Evolutionary conservation across 1,139 yeast genomes (phyloP), one percentile per base, ranked within the genome.

Genomic region (Zygosaccharomyces pseudobailii): DNA sequence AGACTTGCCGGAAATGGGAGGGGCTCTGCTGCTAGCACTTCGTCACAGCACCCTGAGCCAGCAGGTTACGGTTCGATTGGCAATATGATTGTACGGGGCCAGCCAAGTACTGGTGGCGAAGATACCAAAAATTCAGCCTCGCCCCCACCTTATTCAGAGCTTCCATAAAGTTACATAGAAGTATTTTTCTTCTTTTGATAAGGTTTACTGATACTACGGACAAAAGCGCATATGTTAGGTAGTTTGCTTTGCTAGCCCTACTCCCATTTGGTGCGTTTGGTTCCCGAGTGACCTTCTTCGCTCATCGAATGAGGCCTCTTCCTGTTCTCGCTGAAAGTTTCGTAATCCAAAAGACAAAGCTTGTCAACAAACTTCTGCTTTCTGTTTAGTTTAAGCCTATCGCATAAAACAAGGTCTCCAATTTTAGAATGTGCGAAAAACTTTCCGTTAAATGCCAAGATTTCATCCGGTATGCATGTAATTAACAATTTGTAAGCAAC

Each of bases 301-400:
- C 17, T 40, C 20, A 27, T 32, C 8, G 36, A 41, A 30, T 41
- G 39, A 36, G 31, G 30, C 8, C 51, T 43, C 31, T 48, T 48
- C 31, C 40, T 45, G 10, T 43, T 36, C 13, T 39, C 40, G 13
- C 42, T 25, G 19, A 44, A 35, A 6, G 47, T 21, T 9, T 45
- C 51, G 34, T 45, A 45, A 22, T 44, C 42, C 19, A 58, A 38
- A 19, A 61, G 46, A 24, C 49, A 44, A 22, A 61, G 40, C 36
- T 56, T 56, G 34, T 60, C 62, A 10, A 59, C 57, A 38, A 53
- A 53, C 45, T 49, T 54, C 31, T 57, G 46, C 7, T 30, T 46
- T 23, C 44, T 46, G 30, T 49, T 48, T 8, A 55, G 38, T 34
- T 41, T 48, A 23, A 61, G 34, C 3, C 51, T 48, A 44, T 62